These are phyloP conservation scores for Penicillium turbatum DNA, from an alignment of 495 filamentous ascomycete species.

Conservation along the genomic window DNA sequence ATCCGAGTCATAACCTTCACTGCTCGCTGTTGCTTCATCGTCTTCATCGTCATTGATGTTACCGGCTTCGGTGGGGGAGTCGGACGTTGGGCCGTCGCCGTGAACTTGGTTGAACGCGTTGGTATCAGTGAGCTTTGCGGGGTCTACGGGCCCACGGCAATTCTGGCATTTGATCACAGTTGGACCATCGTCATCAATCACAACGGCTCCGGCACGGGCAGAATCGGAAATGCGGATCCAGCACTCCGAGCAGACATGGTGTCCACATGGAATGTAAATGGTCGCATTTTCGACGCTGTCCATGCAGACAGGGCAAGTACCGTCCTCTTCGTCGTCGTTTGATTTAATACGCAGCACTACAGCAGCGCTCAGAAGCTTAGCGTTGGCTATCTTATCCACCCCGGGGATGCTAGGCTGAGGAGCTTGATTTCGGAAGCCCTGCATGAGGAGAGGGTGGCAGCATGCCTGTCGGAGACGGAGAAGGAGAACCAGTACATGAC, in stretches of 20 bases:
- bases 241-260: constrained; percentile 75
- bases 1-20: constrained; percentile 35
- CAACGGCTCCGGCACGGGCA: constrained; percentile 43
- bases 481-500: constrained; percentile 77
- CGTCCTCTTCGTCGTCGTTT: constrained; percentile 48
- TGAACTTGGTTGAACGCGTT: constrained; percentile 71
- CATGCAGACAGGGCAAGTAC: constrained; percentile 70
- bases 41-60: constrained; percentile 32
- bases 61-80: constrained; percentile 13
- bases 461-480: constrained; percentile 82
- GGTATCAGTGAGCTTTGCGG: constrained; percentile 68
- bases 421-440: constrained; percentile 59
- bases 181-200: constrained; percentile 46
- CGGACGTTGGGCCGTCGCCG: constrained; percentile 42
- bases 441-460: constrained; percentile 89
- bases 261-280: constrained; percentile 82
- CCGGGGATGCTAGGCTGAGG: constrained; percentile 46
- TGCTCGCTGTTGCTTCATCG: constrained; percentile 24
- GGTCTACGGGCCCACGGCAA: constrained; percentile 62
- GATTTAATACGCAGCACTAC: constrained; percentile 67
- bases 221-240: constrained; percentile 69
- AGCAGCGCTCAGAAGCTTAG: constrained; percentile 53
- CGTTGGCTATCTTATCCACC: constrained; percentile 63
- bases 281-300: constrained; percentile 70
- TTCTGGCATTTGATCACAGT: constrained; percentile 66